Conservation (phyloP, 495 filamentous ascomycete genomes). For the Hyaloscypha finlandica region DNA sequence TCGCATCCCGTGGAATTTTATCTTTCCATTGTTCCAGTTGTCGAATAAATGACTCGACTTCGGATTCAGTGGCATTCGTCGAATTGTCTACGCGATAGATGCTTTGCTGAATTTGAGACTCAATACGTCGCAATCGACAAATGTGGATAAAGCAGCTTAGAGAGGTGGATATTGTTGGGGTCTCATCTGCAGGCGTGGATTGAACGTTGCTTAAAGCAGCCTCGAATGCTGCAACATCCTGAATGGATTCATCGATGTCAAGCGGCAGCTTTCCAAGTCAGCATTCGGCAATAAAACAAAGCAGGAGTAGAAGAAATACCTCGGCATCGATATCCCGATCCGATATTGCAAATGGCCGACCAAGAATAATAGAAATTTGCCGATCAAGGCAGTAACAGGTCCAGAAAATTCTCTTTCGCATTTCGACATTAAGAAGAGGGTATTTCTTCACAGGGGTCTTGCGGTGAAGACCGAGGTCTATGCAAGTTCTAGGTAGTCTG, state of each 20-base stretch:
- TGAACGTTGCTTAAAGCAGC: slow-evolving; percentile 1
- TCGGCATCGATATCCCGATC: slow-evolving; percentile 19
- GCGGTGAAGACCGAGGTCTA: slow-evolving; percentile 50
- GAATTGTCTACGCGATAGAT: slow-evolving; percentile 12
- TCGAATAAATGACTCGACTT: slow-evolving; percentile 11
- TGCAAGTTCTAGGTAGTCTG: slow-evolving; percentile 38
- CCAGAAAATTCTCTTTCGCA: slow-evolving; percentile 21
- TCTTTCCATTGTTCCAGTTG: slow-evolving; percentile 14
- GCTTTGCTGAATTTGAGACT: slow-evolving; percentile 19
- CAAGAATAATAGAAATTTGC: slow-evolving; percentile 16
- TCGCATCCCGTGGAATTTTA: slow-evolving; percentile 10
- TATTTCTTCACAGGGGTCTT: too few species aligned
- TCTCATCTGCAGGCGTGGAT: neutral
- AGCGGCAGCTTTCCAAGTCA: slow-evolving; percentile 8
- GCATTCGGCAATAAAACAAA: neutral
- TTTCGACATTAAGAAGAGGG: neutral
- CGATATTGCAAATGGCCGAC: slow-evolving; percentile 15
- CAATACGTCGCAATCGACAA: slow-evolving; percentile 13
- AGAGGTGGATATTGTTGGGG: slow-evolving; percentile 5
- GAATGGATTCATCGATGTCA: slow-evolving; percentile 9
- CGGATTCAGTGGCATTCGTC: neutral
- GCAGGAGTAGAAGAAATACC: neutral
- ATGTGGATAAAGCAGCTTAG: slow-evolving; percentile 19
- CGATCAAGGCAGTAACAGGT: slow-evolving; percentile 19
- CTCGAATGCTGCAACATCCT: slow-evolving; percentile 8